Percentiles rank a stretch among this genome's conserved stretches.
Evolutionary conservation across 1,284 basidiomycete genomes (phyloP).

Genomic region (Ceratorhiza oryzae-sativae): DNA sequence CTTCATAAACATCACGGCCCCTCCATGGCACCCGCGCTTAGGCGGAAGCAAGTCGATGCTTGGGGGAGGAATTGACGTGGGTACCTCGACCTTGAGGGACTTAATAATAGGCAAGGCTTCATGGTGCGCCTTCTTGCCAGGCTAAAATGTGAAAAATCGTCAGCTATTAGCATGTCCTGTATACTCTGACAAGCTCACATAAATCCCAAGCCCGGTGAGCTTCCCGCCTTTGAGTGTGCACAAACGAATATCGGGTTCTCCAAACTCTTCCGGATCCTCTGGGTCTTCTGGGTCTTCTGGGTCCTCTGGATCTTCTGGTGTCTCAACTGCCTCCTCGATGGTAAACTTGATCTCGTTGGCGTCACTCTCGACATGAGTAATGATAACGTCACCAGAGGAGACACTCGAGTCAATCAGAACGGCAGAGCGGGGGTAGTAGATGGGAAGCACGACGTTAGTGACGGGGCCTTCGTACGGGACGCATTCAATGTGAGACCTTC

Average conservation of each 20-base stretch:
- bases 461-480: slow-evolving; percentile 16
- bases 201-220: slow-evolving; percentile 21
- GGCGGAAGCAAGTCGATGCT: slow-evolving; percentile 12
- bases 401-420: slow-evolving; percentile 23
- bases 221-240: slow-evolving; percentile 30
- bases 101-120: slow-evolving; percentile 4
- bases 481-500: slow-evolving; percentile 19
- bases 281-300: background rate
- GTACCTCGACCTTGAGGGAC: slow-evolving; percentile 30
- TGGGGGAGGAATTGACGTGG: background rate
- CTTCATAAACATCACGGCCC: slow-evolving; percentile 6
- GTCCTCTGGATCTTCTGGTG: background rate
- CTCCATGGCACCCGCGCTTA: background rate
- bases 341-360: slow-evolving; percentile 19
- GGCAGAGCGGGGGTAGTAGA: slow-evolving; percentile 2
- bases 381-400: slow-evolving; percentile 5
- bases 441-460: slow-evolving; percentile 14
- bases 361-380: slow-evolving; percentile 6
- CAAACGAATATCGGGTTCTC: slow-evolving; percentile 5
- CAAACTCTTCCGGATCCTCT: background rate
- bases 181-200: background rate
- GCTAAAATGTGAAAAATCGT: background rate
- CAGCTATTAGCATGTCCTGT: background rate
- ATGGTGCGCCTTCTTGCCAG: background rate
- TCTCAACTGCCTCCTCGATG: slow-evolving; percentile 3